Base-by-base conservation (phyloP, 768 basidiomycete species). In the Guyanaporus albipodus region DNA sequence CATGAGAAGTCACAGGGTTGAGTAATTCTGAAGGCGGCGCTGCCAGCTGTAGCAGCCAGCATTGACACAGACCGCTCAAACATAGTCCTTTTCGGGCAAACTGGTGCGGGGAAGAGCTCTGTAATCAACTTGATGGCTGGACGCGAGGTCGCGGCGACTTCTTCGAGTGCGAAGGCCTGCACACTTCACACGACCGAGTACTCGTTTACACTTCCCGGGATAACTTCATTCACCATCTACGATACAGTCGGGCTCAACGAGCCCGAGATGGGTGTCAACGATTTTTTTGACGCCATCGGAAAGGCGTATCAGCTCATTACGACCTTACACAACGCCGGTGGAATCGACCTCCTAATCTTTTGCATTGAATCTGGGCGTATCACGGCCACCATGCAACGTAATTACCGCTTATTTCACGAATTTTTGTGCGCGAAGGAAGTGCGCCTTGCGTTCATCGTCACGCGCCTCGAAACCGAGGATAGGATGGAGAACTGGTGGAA, bases 311-410 rank as follows among this genome's bases (percentile, higher is more conserved):
- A 32, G 21, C 50, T 56, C 15, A 4, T 56, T 9, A n/a, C 23
- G 8, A 28, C 35, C 21, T 10, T 56, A 6, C 35, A 42, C 6
- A 0, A 31, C 7, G 24, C 31, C 0, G 55, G 55, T 15, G 55
- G 55, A 8, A 29, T 56, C 28, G 46, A 56, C 17, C 49, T 56
- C 22, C 46, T 56, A 15, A 27, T 56, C 2, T 56, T 57, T 38
- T 56, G 55, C 31, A 18, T 56, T 22, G 28, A 40, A 14, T 38
- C 18, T 1, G 38, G 38, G 1, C 33, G 55, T 6, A n/a, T 56
- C 28, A 56, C 55, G 0, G 1, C 15, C 4, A 22, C 50, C 1
- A 18, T 29, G 28, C 55, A 56, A 19, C 35, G 43, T 12, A 52
- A 18, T 34, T 56, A 56, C 22, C 40, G 42, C n/a, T 14, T 56